Base-by-base conservation (phyloP, 352 stramenopile species). In the Phytophthora crassamura region DNA sequence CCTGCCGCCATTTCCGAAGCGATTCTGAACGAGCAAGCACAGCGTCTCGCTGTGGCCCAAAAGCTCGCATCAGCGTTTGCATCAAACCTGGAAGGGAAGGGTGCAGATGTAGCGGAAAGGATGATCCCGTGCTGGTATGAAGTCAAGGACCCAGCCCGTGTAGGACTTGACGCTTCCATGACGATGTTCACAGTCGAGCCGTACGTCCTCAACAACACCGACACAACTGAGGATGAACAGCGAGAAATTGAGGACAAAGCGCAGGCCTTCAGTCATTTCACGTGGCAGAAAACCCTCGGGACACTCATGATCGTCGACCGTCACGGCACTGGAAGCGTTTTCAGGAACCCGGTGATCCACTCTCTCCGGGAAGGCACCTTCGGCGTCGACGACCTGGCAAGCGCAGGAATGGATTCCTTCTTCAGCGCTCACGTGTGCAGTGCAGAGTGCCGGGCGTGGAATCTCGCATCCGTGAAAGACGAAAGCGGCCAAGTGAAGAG, bases 201-300 rank as follows among this genome's bases (percentile, higher is more conserved):
- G 9, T 15, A 47, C n/a, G 7, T 30, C 2, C 41, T 48, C 5
- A n/a, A 2, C 9, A 35, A n/a, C n/a, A n/a, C n/a, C n/a, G n/a
- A n/a, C n/a, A n/a, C n/a, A n/a, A n/a, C n/a, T n/a, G n/a, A n/a
- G n/a, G n/a, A n/a, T n/a, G n/a, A n/a, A n/a, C n/a, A n/a, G n/a
- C n/a, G n/a, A n/a, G n/a, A n/a, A n/a, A n/a, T n/a, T n/a, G n/a
- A 11, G 35, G 45, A 14, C 45, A 51, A 51, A 51, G 7, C 35
- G n/a, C n/a, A n/a, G n/a, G n/a, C n/a, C n/a, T n/a, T n/a, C n/a
- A n/a, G n/a, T n/a, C n/a, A n/a, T n/a, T n/a, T n/a, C n/a, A n/a
- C n/a, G n/a, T n/a, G n/a, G n/a, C n/a, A n/a, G n/a, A n/a, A n/a
- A n/a, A n/a, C 22, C 15, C 42, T 50, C 6, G 42, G 42, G 7